Evolutionary conservation across 257 asterid genomes (phyloP), one percentile per base, ranked within the genome.

Genomic region (Knoxia roxburghii): DNA sequence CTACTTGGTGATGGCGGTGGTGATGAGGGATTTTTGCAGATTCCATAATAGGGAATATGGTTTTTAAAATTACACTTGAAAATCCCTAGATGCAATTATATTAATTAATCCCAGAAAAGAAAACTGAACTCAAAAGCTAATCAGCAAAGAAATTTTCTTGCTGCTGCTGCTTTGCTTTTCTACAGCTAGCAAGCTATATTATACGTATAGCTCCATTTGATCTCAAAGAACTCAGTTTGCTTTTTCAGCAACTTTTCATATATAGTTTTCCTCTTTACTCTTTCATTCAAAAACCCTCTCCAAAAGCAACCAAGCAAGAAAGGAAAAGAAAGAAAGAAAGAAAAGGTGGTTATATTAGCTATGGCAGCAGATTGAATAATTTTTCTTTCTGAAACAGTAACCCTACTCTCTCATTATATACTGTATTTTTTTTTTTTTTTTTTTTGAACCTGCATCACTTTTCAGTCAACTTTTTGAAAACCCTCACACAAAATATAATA

Each of bases 11-110:
- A 18, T 6, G 69, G 70, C 50, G 61, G 48, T 32, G 72, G 48
- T 70, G 72, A 57, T 73, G 81, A 75, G 83, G 89, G 79, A 78
- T 77, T 64, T 84, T 79, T 75, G 89, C 83, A 78, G 89, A 82
- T 75, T 88, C 97, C 97, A 88, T 90, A 64, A 82, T 72, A 75
- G 9, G 6, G 4, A 37, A 37, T 37, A 74, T 76, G 68, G 76
- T 73, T 82, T 73, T 77, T 74, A 72, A 68, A 66, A 52, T n/a
- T n/a, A 48, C 70, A 74, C 89, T 85, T 87, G 95, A 85, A 84
- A 85, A 87, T 90, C 92, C 97, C 97, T 83, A 90, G 94, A 87
- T 68, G 71, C 70, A 77, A 80, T 62, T 68, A 83, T 74, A 75
- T 55, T 67, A 62, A 76, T n/a, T 37, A 37, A 37, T 3, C 41